Conservation (phyloP, 768 basidiomycete genomes). For the Mycena olivaceomarginata region DNA sequence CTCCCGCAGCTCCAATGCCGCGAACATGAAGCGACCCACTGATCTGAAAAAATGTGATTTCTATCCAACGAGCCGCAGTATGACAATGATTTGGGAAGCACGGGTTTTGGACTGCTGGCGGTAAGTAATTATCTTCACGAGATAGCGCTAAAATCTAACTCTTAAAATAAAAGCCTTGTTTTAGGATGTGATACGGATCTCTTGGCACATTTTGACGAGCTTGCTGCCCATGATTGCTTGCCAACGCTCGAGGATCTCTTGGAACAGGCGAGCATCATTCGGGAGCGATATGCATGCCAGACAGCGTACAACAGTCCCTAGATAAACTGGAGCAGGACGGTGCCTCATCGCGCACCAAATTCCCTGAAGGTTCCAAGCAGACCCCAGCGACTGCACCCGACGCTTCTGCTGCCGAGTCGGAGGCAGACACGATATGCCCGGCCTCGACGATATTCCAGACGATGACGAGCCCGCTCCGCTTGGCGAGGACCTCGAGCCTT, state of each 20-base stretch:
- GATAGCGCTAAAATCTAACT: not conserved
- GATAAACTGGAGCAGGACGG: not conserved
- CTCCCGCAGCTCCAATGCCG: not conserved
- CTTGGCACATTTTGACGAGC: not conserved
- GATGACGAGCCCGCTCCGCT: not conserved
- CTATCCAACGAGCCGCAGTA: slow-evolving; percentile 47
- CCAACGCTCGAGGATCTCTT: slow-evolving; percentile 5
- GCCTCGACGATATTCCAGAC: not conserved
- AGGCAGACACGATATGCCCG: not conserved
- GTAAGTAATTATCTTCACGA: slow-evolving; percentile 1
- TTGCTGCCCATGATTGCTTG: not conserved
- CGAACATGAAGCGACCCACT: slow-evolving; percentile 43
- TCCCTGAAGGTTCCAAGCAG: not conserved
- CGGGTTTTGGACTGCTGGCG: slow-evolving; percentile 45
- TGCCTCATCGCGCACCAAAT: not conserved
- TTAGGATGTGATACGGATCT: not conserved
- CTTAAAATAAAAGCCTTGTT: not conserved
- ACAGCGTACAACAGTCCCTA: slow-evolving; percentile 9
- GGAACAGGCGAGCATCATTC: not conserved
- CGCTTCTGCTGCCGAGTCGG: too few relatives aligned
- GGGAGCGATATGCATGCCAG: slow-evolving; percentile 8
- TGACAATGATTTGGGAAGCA: slow-evolving; percentile 46
- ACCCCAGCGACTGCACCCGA: not conserved
- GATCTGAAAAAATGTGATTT: slow-evolving; percentile 48
- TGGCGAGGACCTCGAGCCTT: not conserved